phyloP scores from a whole-genome alignment of 305 asterid genomes.

The Fraxinus dipetala region DNA sequence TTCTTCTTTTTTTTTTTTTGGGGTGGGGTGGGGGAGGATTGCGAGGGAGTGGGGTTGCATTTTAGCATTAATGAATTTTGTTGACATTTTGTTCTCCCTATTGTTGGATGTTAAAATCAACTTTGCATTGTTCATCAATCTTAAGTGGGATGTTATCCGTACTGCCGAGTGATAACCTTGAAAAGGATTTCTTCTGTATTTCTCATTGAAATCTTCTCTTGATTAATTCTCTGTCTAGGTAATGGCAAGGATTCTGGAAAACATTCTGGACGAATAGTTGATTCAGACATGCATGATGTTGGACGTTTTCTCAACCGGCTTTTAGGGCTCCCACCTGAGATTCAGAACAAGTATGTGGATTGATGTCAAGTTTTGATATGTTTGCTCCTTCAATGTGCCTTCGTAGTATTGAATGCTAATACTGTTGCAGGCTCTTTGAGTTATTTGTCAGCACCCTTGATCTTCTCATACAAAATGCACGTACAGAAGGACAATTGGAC shows the following conservation, averaged over 20 bases:
- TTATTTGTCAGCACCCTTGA: slow-evolving; percentile 79
- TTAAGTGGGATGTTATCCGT: slow-evolving; percentile 11
- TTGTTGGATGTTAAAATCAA: slow-evolving; percentile 4
- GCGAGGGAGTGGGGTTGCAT: not conserved
- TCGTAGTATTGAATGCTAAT: slow-evolving; percentile 31
- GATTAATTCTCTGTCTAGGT: slow-evolving; percentile 43
- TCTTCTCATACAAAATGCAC: slow-evolving; percentile 72
- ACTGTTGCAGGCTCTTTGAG: slow-evolving; percentile 83
- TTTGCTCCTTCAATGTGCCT: slow-evolving; percentile 6
- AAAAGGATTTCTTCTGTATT: not conserved
- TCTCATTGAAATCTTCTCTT: slow-evolving; percentile 15
- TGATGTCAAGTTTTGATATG: slow-evolving; percentile 20
- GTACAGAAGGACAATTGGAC: slow-evolving; percentile 87
- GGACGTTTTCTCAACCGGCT: slow-evolving; percentile 97
- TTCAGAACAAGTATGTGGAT: slow-evolving; percentile 71
- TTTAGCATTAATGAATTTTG: not conserved
- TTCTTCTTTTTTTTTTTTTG: too few species aligned
- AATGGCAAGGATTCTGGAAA: slow-evolving; percentile 72
- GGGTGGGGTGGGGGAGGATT: too few species aligned
- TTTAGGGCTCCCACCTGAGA: slow-evolving; percentile 86
- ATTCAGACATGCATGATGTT: slow-evolving; percentile 95
- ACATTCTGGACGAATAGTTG: slow-evolving; percentile 77
- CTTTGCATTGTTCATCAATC: not conserved
- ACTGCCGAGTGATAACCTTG: not conserved
- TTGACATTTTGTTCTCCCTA: not conserved